A percentile compares a stretch with the other conserved stretches of the same genome.
phyloP scores from a whole-genome alignment of 2,329 filamentous ascomycete genomes.

The Xylaria sp. region DNA sequence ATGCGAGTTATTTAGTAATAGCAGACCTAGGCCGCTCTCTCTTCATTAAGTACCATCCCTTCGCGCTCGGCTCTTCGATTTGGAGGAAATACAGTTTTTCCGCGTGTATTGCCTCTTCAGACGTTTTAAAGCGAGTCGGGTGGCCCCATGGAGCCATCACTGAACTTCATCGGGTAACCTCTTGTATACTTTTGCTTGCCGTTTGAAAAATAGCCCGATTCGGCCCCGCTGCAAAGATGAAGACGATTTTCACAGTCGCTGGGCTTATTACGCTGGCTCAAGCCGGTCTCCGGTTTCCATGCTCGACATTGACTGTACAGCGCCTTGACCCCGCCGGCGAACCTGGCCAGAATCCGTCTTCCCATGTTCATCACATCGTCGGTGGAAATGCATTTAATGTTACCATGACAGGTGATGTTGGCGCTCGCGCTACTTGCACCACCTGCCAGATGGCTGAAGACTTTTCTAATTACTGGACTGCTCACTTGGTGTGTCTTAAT shows the following conservation, averaged over 20 bases:
- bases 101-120: neutral
- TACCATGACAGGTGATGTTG: slow-evolving; percentile 34
- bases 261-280: slow-evolving; percentile 18
- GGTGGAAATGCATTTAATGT: slow-evolving; percentile 38
- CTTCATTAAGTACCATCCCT: neutral
- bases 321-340: slow-evolving; percentile 36
- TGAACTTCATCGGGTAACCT: neutral
- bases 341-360: slow-evolving; percentile 32
- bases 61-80: neutral
- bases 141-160: neutral
- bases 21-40: neutral
- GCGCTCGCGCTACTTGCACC: slow-evolving; percentile 39
- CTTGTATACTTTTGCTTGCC: neutral
- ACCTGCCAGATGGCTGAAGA: slow-evolving; percentile 43
- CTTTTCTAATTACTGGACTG: slow-evolving; percentile 43
- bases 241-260: slow-evolving; percentile 14
- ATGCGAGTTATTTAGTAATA: neutral
- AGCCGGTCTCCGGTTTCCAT: slow-evolving; percentile 38
- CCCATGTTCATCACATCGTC: slow-evolving; percentile 38
- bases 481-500: neutral
- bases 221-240: slow-evolving; percentile 23
- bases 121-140: slow-evolving; percentile 1
- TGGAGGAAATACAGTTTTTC: neutral
- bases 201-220: neutral
- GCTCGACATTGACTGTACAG: slow-evolving; percentile 34